Base-by-base conservation (phyloP, 2,329 filamentous ascomycete genomes). In the Pseudogymnoascus sp. region DNA sequence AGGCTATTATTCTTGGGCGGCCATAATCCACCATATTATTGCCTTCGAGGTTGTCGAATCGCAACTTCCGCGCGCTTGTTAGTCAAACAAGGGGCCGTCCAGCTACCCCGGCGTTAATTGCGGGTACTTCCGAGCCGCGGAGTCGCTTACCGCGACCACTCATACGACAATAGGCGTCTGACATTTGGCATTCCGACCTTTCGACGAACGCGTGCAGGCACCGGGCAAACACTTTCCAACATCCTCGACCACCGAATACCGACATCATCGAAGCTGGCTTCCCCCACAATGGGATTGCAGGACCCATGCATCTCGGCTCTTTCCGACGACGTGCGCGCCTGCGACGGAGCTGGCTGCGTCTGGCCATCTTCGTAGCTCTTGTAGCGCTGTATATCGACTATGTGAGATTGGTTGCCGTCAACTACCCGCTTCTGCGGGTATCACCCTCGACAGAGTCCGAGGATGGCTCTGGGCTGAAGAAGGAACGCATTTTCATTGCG, bases 401-500 rank as follows among this genome's bases (percentile, higher is more conserved):
- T 50, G 7, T 64, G 24, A 5, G 62, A 12, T 59, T 33, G 1
- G 41, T 65, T 14, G 22, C 43, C 1, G 33, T 35, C 61, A 63
- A 4, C 46, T 35, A 62, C 28, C 59, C 62, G 24, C 26, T 46
- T 31, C 60, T 3, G 4, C 62, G 64, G 61, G 59, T 65, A 22
- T 38, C 61, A 24, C 24, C 59, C 40, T 46, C 50, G 3, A 14
- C 61, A 10, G 46, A n/a, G 7, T 53, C 61, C 16, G 11, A 38
- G 3, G 53, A 60, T 62, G 65, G 33, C 63, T 62, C 43, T 40
- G 38, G 59, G 19, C 8, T 24, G 26, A 26, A 14, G 19, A 60
- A 61, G 40, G 26, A 78, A 69, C 75, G 77, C 66, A 81, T 91
- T 65, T 91, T 85, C 75, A 89, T 91, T 65, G 84, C 86, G 4